Evolutionary conservation across 441 rosid genomes (phyloP), one percentile per base, ranked within the genome.

Genomic region (Sinapis alba): DNA sequence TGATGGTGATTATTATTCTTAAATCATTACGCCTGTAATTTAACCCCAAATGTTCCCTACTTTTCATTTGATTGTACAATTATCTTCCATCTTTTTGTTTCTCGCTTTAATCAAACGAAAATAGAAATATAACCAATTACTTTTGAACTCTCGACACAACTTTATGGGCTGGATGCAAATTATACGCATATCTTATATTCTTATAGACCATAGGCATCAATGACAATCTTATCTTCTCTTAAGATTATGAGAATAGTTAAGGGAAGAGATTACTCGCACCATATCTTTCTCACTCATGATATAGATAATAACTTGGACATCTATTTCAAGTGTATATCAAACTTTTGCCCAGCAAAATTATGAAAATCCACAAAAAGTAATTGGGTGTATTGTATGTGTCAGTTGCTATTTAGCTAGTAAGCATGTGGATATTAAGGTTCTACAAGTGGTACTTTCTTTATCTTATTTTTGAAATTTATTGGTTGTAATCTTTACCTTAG

Each of bases 1-100:
- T 74, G 82, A 79, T 79, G 82, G 82, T 57, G 71, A 74, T 69
- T 78, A 69, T 79, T 57, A 79, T 79, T 79, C 79, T 69, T 62
- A 79, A 74, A 79, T 79, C 82, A 79, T 79, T 74, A 79, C 23
- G 58, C 75, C 68, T 63, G 66, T 78, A 71, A 73, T 68, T 58
- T 71, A 71, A 66, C 64, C 77, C 73, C 69, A 72, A 60, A 63
- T 76, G 20, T 0, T 58, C 68, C 38, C 16, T 72, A 27, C 73
- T 71, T 65, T 47, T 45, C 70, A 65, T 26, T 34, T 59, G 21
- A 26, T 67, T 60, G 26, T 34, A 58, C 18, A 60, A 65, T 65
- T 65, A 71, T 65, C 67, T 65, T 56, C 28, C 21, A 62, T 43
- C 60, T 27, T 64, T 45, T 66, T 78, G 69, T 43, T 61, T 57